Percentiles rank a stretch among this genome's conserved stretches.
These are phyloP conservation scores for Cryoendolithus antarcticus DNA, from an alignment of 2,329 filamentous ascomycete genomes.

Conservation along the genomic window DNA sequence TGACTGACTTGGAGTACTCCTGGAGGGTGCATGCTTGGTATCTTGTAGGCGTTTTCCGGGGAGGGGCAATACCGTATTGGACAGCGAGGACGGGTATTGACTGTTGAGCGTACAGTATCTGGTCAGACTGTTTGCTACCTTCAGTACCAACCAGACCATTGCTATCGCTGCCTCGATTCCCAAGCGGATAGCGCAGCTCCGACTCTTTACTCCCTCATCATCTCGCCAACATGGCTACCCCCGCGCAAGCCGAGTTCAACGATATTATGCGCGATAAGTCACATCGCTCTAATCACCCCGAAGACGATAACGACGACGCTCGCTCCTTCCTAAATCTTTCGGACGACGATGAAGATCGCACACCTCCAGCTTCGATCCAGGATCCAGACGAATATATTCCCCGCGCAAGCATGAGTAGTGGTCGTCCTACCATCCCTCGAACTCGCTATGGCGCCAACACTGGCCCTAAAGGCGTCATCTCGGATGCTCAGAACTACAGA, in stretches of 20 bases:
- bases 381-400: conserved; percentile 33
- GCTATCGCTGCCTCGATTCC: too few species aligned
- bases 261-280: conserved; percentile 37
- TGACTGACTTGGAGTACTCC: too few species aligned
- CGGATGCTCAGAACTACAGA: conserved; percentile 63
- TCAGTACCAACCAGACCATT: too few species aligned
- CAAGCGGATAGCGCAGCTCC: conserved; percentile 1
- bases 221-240: conserved; percentile 8
- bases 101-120: too few species aligned
- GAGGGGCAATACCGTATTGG: too few species aligned
- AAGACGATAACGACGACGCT: conserved; percentile 35
- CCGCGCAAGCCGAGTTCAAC: conserved; percentile 40
- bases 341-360: conserved; percentile 26
- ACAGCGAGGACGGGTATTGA: too few species aligned
- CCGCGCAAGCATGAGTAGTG: conserved; percentile 31
- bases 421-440: conserved; percentile 37
- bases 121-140: too few species aligned
- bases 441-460: conserved; percentile 59
- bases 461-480: conserved; percentile 77
- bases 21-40: too few species aligned
- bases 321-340: conserved; percentile 27
- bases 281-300: conserved; percentile 30
- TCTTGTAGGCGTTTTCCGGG: too few species aligned
- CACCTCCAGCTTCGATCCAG: conserved; percentile 44
- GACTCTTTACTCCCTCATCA: conserved; percentile 1